Evolutionary conservation across 1,284 basidiomycete genomes (phyloP), one percentile per base, ranked within the genome.

Genomic region (Moesziomyces sp.): DNA sequence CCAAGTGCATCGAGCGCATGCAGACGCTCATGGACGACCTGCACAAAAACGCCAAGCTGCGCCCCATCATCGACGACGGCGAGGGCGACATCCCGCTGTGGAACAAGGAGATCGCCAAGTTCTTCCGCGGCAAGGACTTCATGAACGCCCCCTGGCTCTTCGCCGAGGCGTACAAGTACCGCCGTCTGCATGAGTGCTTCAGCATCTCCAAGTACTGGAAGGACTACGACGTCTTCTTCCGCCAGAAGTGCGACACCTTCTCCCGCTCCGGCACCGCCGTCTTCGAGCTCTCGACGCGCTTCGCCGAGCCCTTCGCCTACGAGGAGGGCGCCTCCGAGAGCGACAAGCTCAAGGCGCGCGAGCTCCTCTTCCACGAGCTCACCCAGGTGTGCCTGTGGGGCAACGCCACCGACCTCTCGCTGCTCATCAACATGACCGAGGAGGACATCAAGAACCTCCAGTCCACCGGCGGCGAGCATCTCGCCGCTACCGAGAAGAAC

Each of bases 381-480:
- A 94, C 94, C 18, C 96, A 98, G 69, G 52, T 62, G 42, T 71
- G 65, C 61, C 79, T 74, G 26, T 61, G 63, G 67, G 59, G 71
- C 43, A 64, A 65, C 45, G 58, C 64, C n/a, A 98, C 96, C 60
- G 95, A 98, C 85, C 87, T 98, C 56, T 96, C 93, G 3, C 88
- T 98, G 35, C 88, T 98, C 58, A 98, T 97, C 86, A 94, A 98
- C 86, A 97, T 97, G 95, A 93, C 93, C 14, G 95, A 98, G 86
- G 95, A 98, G 46, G 95, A 98, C 85, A 97, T 99, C 86, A 96
- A 96, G 86, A 90, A 92, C 58, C 88, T 98, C n/a, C 95, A 99
- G 85, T 94, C 93, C 18, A 97, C 95, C 21, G 96, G 95, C 26
- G 94, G 94, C 30, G 95, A 96, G 59, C 91, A 94, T 76, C 90